A percentile compares a stretch with the other conserved stretches of the same genome.
Conservation (phyloP, 495 filamentous ascomycete genomes). For the Hyaloscypha variabilis region DNA sequence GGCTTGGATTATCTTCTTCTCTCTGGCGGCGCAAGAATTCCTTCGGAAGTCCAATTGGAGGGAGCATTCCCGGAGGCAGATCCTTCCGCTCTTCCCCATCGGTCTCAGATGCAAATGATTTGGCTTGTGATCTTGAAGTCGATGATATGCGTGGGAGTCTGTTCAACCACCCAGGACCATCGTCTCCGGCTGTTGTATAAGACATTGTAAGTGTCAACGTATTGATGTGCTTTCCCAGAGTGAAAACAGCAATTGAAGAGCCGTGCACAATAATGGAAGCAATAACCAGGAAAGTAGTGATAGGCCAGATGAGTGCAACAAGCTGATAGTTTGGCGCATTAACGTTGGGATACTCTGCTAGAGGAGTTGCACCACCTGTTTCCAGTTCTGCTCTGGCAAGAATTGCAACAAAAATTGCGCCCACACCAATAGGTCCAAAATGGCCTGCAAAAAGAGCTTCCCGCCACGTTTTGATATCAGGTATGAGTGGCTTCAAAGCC, state of each 20-base stretch:
- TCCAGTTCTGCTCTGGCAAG: slow-evolving; percentile 89
- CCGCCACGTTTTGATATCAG: slow-evolving; percentile 97
- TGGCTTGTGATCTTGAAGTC: slow-evolving; percentile 82
- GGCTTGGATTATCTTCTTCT: slow-evolving; percentile 67
- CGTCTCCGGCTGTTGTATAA: slow-evolving; percentile 84
- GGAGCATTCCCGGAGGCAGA: slow-evolving; percentile 77
- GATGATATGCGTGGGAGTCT: slow-evolving; percentile 89
- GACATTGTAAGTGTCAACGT: slow-evolving; percentile 94
- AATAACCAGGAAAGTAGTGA: slow-evolving; percentile 92
- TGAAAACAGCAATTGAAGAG: slow-evolving; percentile 97
- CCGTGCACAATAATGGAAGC: slow-evolving; percentile 95
- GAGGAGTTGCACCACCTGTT: slow-evolving; percentile 68
- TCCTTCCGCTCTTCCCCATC: slow-evolving; percentile 60
- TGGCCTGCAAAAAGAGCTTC: slow-evolving; percentile 98
- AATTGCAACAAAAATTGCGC: slow-evolving; percentile 94
- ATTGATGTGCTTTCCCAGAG: slow-evolving; percentile 97
- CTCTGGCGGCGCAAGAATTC: slow-evolving; percentile 82
- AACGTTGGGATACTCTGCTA: slow-evolving; percentile 56
- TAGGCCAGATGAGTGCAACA: slow-evolving; percentile 89
- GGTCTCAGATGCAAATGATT: slow-evolving; percentile 56
- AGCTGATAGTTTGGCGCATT: slow-evolving; percentile 64
- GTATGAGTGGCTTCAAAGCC: slow-evolving; percentile 86
- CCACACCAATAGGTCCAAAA: slow-evolving; percentile 97
- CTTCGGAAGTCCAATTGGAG: slow-evolving; percentile 71
- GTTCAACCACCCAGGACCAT: slow-evolving; percentile 93